Conservation (phyloP, 257 asterid species). For the Scutellaria baicalensis region DNA sequence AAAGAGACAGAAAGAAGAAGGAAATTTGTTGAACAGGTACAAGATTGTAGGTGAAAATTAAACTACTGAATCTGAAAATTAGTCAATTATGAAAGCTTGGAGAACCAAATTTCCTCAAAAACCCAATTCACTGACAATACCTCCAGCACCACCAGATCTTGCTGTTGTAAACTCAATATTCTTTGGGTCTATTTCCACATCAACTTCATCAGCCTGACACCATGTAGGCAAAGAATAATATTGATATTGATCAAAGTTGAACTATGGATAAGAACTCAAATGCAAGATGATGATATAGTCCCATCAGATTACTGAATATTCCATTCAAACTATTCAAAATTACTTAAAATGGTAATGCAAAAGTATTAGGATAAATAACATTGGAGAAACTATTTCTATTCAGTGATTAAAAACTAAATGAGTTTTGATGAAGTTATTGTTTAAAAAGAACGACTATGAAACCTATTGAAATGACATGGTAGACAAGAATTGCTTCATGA, state of each 20-base stretch:
- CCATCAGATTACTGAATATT: conserved; percentile 3
- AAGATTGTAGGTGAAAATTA: neutral
- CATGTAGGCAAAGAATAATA: conserved; percentile 15
- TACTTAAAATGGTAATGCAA: neutral
- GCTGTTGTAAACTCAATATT: conserved; percentile 96
- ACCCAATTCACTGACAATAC: conserved; percentile 29
- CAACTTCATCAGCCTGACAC: conserved; percentile 96
- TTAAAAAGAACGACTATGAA: neutral
- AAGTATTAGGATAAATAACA: neutral
- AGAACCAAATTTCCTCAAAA: neutral
- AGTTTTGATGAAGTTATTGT: neutral
- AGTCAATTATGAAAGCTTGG: neutral
- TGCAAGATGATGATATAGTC: neutral
- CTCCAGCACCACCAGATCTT: conserved; percentile 99
- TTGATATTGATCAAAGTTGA: conserved; percentile 1
- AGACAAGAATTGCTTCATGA: neutral
- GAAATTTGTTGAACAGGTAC: neutral
- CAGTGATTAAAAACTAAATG: neutral
- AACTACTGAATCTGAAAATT: neutral
- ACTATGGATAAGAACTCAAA: neutral
- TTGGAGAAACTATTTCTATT: neutral
- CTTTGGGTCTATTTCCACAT: conserved; percentile 93
- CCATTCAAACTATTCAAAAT: neutral
- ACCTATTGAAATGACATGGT: neutral
- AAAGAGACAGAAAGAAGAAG: neutral